Evolutionary conservation across 148 eudicot genomes (phyloP).

Genomic region (Silene conica): DNA sequence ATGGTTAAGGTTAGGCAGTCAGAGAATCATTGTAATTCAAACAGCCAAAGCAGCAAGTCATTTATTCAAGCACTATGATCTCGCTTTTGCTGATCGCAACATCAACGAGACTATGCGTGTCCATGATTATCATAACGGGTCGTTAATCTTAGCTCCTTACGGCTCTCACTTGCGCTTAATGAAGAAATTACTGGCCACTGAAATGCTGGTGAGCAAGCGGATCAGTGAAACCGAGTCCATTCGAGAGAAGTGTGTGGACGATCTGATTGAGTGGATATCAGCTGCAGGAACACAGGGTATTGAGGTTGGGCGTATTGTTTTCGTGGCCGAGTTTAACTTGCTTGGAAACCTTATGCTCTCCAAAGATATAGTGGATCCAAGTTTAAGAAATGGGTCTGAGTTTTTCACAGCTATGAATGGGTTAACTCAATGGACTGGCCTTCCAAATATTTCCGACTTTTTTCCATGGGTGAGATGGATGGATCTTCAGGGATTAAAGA

Average conservation of each 20-base stretch:
- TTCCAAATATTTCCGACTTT: constrained; percentile 22
- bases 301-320: constrained; percentile 13
- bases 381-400: constrained; percentile 16
- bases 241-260: constrained; percentile 22
- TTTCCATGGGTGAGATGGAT: constrained; percentile 22
- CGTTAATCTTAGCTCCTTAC: constrained; percentile 20
- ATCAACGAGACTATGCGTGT: constrained; percentile 26
- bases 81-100: constrained; percentile 24
- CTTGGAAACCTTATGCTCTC: constrained; percentile 22
- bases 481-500: constrained; percentile 21
- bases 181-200: constrained; percentile 13
- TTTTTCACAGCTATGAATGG: constrained; percentile 24
- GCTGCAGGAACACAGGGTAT: constrained; percentile 6
- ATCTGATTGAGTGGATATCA: constrained; percentile 11
- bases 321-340: constrained; percentile 24
- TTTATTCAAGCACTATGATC: constrained; percentile 23
- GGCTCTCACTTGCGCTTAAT: constrained; percentile 18
- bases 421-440: constrained; percentile 21
- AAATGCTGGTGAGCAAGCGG: constrained; percentile 20
- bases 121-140: constrained; percentile 16
- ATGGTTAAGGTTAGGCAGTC: constrained; percentile 23
- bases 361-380: constrained; percentile 19
- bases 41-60: constrained; percentile 19
- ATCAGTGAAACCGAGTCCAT: constrained; percentile 13
- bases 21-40: constrained; percentile 19